Evolutionary conservation across 2,329 filamentous ascomycete genomes (phyloP), one percentile per base, ranked within the genome.

Genomic region (Periconia digitata): DNA sequence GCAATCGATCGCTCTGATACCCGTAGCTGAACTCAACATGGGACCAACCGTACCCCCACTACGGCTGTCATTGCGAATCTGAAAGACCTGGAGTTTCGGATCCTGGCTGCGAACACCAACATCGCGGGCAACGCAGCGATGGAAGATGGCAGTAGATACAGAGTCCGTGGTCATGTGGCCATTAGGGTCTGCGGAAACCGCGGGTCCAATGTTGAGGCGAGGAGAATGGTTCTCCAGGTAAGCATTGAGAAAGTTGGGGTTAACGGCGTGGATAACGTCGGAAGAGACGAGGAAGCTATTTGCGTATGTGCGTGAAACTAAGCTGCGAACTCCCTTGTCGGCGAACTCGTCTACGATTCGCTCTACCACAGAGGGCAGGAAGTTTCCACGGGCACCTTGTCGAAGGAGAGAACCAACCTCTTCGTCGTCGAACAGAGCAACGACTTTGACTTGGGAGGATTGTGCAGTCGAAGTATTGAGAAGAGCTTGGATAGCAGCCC

Each of bases 141-240:
- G 83, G 29, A 97, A 76, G 51, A 97, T 82, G 4, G 90, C 85
- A 3, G 89, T 89, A 10, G 89, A 94, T 16, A 96, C 84, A 46
- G 86, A 85, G 67, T 97, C 92, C 3, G 92, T 96, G 3, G 92
- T 96, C 89, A 96, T 96, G 74, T 97, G 90, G 4, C 90, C 94
- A 65, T 96, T 96, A 43, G 85, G 84, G 72, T 97, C 92, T 18
- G 85, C 84, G 39, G 84, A 85, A 34, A 99, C 80, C 15, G 85
- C 83, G 24, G 96, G 81, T 29, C 94, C 94, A 24, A 94, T 84
- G 69, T 99, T 99, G 45, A 99, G 82, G 49, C 89, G 83, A 1
- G 94, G 92, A 2, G 89, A 80, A 74, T 99, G 94, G 61, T 89
- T 86, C 47, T 89, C 82, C 16, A 96, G 85, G 74, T 97, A 97